Conservation (phyloP, 805 yeast species). For the Candida vartiovaarae region DNA sequence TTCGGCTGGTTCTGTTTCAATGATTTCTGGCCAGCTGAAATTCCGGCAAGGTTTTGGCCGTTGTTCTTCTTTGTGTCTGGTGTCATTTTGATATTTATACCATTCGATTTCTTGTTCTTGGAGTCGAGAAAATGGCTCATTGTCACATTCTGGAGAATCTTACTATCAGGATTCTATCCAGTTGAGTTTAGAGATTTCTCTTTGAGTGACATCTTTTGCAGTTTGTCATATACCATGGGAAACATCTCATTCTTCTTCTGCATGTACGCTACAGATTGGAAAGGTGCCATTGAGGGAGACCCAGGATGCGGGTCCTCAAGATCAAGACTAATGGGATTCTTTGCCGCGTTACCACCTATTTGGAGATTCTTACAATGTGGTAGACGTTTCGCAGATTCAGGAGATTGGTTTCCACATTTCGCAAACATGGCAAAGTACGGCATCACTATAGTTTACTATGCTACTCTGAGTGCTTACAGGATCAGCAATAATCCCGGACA, state of each 20-base stretch:
- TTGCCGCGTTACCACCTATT: conserved; percentile 76
- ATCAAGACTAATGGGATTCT: conserved; percentile 76
- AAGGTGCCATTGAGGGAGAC: conserved; percentile 37
- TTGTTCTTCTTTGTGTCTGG: conserved; percentile 61
- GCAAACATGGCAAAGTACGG: conserved; percentile 81
- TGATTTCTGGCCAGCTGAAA: conserved; percentile 51
- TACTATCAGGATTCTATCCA: conserved; percentile 82
- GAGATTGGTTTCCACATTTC: conserved; percentile 94
- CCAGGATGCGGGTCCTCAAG: conserved; percentile 66
- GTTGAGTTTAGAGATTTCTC: conserved; percentile 95
- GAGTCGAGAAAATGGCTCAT: conserved; percentile 76
- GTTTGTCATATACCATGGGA: conserved; percentile 82
- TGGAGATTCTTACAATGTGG: conserved; percentile 90
- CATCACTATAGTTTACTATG: conserved; percentile 59
- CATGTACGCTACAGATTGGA: conserved; percentile 68
- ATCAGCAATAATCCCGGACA: conserved; percentile 36
- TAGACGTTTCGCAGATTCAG: conserved; percentile 87
- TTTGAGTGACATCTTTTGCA: conserved; percentile 84
- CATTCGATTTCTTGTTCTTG: conserved; percentile 48
- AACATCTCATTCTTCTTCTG: conserved; percentile 84
- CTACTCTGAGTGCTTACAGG: conserved; percentile 71
- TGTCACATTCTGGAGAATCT: conserved; percentile 60
- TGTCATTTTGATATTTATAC: conserved; percentile 46
- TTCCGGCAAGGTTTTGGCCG: conserved; percentile 73
- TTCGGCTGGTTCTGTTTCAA: conserved; percentile 72